phyloP scores from a whole-genome alignment of 495 filamentous ascomycete species.

The Sordaria brevicollis region DNA sequence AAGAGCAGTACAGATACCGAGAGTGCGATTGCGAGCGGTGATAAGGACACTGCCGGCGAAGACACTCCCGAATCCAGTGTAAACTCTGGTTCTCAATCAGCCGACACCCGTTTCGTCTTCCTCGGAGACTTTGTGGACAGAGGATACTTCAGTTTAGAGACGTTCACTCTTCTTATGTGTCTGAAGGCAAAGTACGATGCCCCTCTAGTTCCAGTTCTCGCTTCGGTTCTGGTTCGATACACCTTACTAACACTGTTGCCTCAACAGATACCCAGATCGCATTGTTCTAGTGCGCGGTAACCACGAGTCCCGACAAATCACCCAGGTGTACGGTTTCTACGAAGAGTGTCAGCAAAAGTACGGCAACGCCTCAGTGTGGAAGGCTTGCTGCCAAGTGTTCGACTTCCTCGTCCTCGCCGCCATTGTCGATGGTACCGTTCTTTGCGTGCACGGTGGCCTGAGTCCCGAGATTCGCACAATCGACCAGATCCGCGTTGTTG shows the following conservation, averaged over 20 bases:
- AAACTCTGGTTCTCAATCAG: constrained; percentile 41
- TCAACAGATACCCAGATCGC: constrained; percentile 73
- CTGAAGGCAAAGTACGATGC: constrained; percentile 76
- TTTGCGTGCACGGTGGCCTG: constrained; percentile 95
- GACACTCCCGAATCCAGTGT: constrained; percentile 31
- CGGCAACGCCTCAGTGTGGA: constrained; percentile 97
- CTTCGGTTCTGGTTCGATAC: neutral
- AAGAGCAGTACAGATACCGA: constrained; percentile 33
- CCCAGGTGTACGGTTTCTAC: constrained; percentile 98
- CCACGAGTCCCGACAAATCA: constrained; percentile 96
- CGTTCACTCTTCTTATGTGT: constrained; percentile 89
- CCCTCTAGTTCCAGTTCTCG: neutral
- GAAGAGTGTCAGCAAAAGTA: constrained; percentile 98
- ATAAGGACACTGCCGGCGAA: constrained; percentile 27
- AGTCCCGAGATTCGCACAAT: constrained; percentile 93
- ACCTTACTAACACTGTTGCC: constrained; percentile 15
- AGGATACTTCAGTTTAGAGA: constrained; percentile 96
- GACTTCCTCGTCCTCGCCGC: constrained; percentile 95
- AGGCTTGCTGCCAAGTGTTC: constrained; percentile 97
- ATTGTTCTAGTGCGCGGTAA: constrained; percentile 96
- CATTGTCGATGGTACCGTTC: constrained; percentile 91
- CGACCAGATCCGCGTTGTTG: constrained; percentile 95
- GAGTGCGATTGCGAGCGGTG: constrained; percentile 12
- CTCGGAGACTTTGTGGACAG: constrained; percentile 96
- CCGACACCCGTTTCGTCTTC: constrained; percentile 84